A percentile compares a stretch with the other conserved stretches of the same genome.
Conservation (phyloP, 2,329 filamentous ascomycete genomes). For the Atkinsonella hypoxylon region DNA sequence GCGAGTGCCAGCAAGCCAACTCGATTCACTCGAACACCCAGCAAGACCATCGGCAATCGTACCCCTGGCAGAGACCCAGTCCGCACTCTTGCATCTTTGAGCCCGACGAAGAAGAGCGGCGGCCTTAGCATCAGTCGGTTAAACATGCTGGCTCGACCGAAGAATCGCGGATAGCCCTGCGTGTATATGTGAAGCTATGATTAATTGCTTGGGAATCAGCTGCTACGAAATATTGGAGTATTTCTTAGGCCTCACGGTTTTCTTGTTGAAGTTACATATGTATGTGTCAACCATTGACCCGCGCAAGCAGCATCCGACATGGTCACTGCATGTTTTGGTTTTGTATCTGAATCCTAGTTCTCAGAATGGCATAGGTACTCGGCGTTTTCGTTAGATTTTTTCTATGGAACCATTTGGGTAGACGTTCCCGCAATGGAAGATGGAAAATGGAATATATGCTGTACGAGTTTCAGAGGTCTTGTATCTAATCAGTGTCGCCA, state of each 20-base stretch:
- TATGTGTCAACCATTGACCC: neutral
- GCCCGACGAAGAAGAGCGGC: constrained; percentile 39
- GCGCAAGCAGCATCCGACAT: neutral
- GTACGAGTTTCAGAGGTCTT: constrained; percentile 1
- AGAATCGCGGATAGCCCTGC: constrained; percentile 36
- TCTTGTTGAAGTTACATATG: neutral
- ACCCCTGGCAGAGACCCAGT: constrained; percentile 9
- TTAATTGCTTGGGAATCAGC: neutral
- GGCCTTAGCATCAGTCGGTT: constrained; percentile 46
- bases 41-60: constrained; percentile 12
- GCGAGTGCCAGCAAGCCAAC: constrained; percentile 23
- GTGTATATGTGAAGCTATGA: neutral
- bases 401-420: neutral
- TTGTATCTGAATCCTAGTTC: neutral
- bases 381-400: neutral
- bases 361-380: neutral
- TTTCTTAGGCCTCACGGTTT: no score
- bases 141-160: constrained; percentile 49
- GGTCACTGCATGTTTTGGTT: neutral
- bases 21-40: constrained; percentile 15
- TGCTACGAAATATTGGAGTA: neutral
- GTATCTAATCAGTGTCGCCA: neutral
- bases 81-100: constrained; percentile 20
- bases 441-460: neutral
- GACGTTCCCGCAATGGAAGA: neutral